Evolutionary conservation across 2,329 filamentous ascomycete genomes (phyloP), one percentile per base, ranked within the genome.

Genomic region (Diaporthe amygdali): DNA sequence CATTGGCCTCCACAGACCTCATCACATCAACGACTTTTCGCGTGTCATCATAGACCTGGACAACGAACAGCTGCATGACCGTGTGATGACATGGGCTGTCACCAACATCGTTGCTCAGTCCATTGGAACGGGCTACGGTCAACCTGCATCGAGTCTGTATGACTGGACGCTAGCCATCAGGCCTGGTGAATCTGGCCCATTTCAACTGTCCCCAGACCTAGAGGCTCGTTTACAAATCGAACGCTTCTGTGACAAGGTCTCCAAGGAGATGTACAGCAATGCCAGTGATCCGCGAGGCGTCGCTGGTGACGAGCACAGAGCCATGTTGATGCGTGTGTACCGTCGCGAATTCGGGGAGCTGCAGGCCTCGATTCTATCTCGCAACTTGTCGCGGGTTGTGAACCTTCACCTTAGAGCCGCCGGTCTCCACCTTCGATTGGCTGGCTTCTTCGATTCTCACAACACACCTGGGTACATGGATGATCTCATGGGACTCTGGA

Each of bases 71-170:
- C 88, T 95, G 71, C 89, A 93, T 75, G 93, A 96, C 77, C 88
- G 94, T 46, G 89, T 95, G 52, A 90, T 90, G 64, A 96, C 93
- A 1, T 96, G 93, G 93, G 93, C 93, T 1, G 92, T 94, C 5
- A 94, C 93, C 83, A 96, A 96, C 78, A 93, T 96, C 74, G 93
- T 95, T 41, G 91, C 93, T 27, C 93, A 96, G 77, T 91, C 90
- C 69, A 90, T 95, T 52, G 93, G 93, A n/a, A 96, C 94, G 5
- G 93, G 93, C 25, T 94, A 95, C 76, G 93, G 93, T 7, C 93
- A 95, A 78, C 93, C 94, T 9, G 93, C 93, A 6, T 93, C 93
- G 55, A 94, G 90, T 66, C 85, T 92, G 59, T 95, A 93, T 81
- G 93, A 93, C 81, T 95, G 89, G 88, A 95, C 91, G 2, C 84